Evolutionary conservation across 2,329 filamentous ascomycete species (phyloP).

Genomic region (Diaporthe vexans): DNA sequence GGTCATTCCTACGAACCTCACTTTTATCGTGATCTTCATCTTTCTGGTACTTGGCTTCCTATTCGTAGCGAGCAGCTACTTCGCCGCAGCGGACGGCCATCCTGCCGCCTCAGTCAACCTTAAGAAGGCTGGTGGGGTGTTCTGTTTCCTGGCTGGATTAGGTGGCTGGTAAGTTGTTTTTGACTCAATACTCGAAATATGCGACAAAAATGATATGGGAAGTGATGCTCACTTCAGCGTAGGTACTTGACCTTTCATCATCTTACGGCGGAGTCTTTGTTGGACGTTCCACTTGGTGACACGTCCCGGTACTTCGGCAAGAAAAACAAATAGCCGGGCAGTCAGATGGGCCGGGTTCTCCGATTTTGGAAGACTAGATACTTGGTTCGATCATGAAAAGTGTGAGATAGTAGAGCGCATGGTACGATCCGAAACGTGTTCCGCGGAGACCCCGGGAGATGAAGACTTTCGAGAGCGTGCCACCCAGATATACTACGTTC

Average conservation of each 20-base stretch:
- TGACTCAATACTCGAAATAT: fast-evolving
- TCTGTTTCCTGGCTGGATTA: slow-evolving; percentile 48
- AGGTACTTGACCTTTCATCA: slow-evolving; percentile 48
- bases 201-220: too few species aligned
- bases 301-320: slow-evolving; percentile 47
- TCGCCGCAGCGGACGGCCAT: slow-evolving; percentile 47
- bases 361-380: neutral
- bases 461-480: too few species aligned
- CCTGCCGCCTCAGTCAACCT: slow-evolving; percentile 35
- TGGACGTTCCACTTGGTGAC: slow-evolving; percentile 47
- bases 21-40: slow-evolving; percentile 46
- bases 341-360: neutral
- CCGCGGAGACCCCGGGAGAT: too few species aligned
- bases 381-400: neutral
- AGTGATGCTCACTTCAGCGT: neutral
- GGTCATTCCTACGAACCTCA: slow-evolving; percentile 45
- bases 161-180: slow-evolving; percentile 46
- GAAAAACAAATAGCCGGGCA: neutral
- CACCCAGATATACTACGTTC: too few species aligned
- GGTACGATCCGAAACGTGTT: too few species aligned
- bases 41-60: slow-evolving; percentile 46
- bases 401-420: neutral
- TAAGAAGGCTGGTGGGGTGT: slow-evolving; percentile 46
- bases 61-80: slow-evolving; percentile 45
- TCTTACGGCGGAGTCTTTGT: slow-evolving; percentile 45